These are phyloP conservation scores for Plasmodium inui DNA, from an alignment of 169 alveolate genomes.

Conservation along the genomic window DNA sequence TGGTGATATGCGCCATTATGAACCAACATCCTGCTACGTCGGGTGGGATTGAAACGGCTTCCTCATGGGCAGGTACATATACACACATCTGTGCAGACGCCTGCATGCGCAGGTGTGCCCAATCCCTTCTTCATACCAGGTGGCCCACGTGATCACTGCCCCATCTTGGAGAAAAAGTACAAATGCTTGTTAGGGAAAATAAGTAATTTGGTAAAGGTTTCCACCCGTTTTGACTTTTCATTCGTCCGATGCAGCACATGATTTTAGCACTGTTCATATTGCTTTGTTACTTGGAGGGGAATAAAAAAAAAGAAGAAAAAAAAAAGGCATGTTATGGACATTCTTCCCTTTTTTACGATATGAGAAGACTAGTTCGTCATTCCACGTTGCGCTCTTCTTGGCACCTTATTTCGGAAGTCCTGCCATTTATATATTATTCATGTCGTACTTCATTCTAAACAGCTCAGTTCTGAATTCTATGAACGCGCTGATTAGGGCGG, in stretches of 20 bases:
- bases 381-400: neutral
- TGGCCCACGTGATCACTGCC: neutral
- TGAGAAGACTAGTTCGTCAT: neutral
- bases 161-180: neutral
- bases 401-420: neutral
- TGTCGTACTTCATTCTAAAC: constrained; percentile 84
- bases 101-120: neutral
- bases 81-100: neutral
- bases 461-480: constrained; percentile 87
- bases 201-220: neutral
- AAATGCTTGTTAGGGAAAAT: neutral
- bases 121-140: neutral
- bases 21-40: neutral
- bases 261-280: neutral
- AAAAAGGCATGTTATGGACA: neutral
- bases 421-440: constrained; percentile 38
- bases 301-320: neutral
- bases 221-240: neutral
- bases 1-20: neutral
- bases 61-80: neutral
- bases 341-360: neutral
- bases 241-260: neutral
- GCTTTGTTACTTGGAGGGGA: neutral
- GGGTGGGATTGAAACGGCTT: neutral
- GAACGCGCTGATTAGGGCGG: constrained; percentile 88